These are phyloP conservation scores for Mycena rosella DNA, from an alignment of 768 basidiomycete genomes.

Conservation along the genomic window DNA sequence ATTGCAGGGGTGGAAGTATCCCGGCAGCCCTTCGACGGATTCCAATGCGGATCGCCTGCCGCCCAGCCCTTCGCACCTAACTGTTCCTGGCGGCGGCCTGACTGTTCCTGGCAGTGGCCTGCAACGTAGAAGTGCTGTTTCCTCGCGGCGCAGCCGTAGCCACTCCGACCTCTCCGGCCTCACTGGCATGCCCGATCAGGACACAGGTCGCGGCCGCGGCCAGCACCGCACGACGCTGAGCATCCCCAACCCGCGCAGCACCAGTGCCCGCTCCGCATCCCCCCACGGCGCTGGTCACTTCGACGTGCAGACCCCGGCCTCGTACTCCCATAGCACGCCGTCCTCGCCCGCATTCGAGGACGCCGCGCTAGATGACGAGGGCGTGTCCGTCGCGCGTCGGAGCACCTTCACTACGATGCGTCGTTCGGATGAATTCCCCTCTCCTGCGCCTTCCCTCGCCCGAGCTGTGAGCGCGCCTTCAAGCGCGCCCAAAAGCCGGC, in stretches of 20 bases:
- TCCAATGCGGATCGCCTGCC: constrained; percentile 10
- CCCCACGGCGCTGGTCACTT: constrained; percentile 12
- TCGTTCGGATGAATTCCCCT: constrained; percentile 4
- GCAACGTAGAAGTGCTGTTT: constrained; percentile 21
- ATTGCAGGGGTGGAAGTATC: constrained; percentile 19
- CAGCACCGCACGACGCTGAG: constrained; percentile 31
- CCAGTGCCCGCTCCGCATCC: constrained; percentile 25
- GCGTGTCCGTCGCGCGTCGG: constrained; percentile 22
- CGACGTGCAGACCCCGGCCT: constrained; percentile 22
- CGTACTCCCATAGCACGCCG: constrained; percentile 21
- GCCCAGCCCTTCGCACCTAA: constrained; percentile 32
- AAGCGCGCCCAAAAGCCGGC: constrained; percentile 25
- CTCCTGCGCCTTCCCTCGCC: constrained; percentile 1
- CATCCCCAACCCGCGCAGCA: constrained; percentile 34
- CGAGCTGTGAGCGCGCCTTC: constrained; percentile 31
- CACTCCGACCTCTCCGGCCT: constrained; percentile 26
- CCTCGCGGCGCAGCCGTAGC: constrained; percentile 31
- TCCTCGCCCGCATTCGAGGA: constrained; percentile 35
- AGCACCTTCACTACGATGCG: constrained; percentile 29
- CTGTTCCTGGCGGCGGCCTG: constrained; percentile 26
- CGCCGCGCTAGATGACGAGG: constrained; percentile 11
- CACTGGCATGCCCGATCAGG: constrained; percentile 14
- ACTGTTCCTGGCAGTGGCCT: constrained; percentile 28
- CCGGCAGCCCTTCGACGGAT: constrained; percentile 5
- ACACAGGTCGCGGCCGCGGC: constrained; percentile 35